These are phyloP conservation scores for Colletotrichum gigasporum DNA, from an alignment of 2,329 filamentous ascomycete species.

Conservation along the genomic window DNA sequence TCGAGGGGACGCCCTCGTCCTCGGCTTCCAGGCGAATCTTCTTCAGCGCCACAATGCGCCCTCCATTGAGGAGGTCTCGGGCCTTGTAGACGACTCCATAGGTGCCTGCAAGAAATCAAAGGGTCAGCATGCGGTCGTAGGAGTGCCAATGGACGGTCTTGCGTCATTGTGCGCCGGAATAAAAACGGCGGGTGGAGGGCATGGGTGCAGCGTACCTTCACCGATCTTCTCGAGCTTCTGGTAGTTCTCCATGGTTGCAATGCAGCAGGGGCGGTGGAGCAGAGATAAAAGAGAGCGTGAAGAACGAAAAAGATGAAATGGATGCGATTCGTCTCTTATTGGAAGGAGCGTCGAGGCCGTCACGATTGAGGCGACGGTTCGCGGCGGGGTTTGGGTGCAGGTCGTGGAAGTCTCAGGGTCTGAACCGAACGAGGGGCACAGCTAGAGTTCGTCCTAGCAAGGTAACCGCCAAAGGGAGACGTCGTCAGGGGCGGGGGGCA, in stretches of 20 bases:
- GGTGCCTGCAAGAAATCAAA: constrained; percentile 69
- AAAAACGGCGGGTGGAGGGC: neutral
- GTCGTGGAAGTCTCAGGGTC: constrained; percentile 21
- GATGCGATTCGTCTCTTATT: neutral
- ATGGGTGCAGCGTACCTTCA: constrained; percentile 73
- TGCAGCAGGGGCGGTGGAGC: neutral
- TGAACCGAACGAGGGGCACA: constrained; percentile 26
- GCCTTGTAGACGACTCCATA: constrained; percentile 98
- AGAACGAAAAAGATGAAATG: neutral
- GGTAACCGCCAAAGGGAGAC: neutral
- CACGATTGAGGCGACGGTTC: constrained; percentile 1
- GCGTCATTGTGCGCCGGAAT: neutral
- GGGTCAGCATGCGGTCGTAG: neutral
- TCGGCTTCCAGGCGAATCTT: constrained; percentile 96
- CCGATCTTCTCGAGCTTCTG: constrained; percentile 97
- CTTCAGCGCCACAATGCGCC: constrained; percentile 91
- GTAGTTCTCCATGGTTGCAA: constrained; percentile 84
- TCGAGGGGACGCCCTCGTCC: constrained; percentile 92
- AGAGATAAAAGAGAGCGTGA: neutral
- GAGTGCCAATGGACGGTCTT: neutral
- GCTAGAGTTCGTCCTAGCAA: constrained; percentile 10
- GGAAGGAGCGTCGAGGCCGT: neutral
- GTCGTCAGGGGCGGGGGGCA: constrained; percentile 2
- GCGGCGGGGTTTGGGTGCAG: constrained; percentile 15
- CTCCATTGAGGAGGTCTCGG: constrained; percentile 81